These are phyloP conservation scores for Lachancea dasiensis DNA, from an alignment of 805 yeast genomes.

Conservation along the genomic window DNA sequence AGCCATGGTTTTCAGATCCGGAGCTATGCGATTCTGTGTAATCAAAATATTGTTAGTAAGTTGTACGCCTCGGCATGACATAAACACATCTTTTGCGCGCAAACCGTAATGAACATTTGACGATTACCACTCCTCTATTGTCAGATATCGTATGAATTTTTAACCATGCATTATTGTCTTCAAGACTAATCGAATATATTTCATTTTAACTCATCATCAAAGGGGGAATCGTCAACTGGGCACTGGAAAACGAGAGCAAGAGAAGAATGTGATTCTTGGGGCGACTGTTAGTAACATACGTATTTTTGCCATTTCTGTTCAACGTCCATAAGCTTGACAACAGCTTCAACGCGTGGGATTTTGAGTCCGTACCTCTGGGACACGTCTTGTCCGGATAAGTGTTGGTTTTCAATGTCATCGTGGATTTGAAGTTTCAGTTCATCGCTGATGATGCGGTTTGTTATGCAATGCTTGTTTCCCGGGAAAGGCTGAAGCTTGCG, in stretches of 20 bases:
- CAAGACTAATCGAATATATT: constrained; percentile 65
- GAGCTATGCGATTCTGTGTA: constrained; percentile 41
- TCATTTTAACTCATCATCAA: constrained; percentile 42
- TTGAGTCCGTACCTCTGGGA: constrained; percentile 76
- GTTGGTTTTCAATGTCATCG: constrained; percentile 46
- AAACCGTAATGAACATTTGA: too few species aligned
- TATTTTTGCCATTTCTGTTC: constrained; percentile 55
- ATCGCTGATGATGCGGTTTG: constrained; percentile 56
- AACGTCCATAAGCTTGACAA: constrained; percentile 57
- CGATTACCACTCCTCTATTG: background rate
- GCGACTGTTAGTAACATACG: constrained; percentile 48
- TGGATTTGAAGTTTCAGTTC: constrained; percentile 57
- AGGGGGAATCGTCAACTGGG: background rate
- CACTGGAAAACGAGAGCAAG: too few species aligned
- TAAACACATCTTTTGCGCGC: too few species aligned
- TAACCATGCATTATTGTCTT: constrained; percentile 59
- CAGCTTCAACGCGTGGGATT: constrained; percentile 85
- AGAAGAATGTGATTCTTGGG: background rate
- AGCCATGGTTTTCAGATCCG: constrained; percentile 56
- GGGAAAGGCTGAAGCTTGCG: constrained; percentile 73
- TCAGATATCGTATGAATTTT: constrained; percentile 28
- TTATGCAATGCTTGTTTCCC: constrained; percentile 57
- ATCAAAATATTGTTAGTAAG: constrained; percentile 35
- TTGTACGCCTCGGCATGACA: background rate
- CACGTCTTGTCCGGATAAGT: constrained; percentile 59